Evolutionary conservation across 2,329 filamentous ascomycete genomes (phyloP).

Genomic region (Pseudogymnoascus sp.): DNA sequence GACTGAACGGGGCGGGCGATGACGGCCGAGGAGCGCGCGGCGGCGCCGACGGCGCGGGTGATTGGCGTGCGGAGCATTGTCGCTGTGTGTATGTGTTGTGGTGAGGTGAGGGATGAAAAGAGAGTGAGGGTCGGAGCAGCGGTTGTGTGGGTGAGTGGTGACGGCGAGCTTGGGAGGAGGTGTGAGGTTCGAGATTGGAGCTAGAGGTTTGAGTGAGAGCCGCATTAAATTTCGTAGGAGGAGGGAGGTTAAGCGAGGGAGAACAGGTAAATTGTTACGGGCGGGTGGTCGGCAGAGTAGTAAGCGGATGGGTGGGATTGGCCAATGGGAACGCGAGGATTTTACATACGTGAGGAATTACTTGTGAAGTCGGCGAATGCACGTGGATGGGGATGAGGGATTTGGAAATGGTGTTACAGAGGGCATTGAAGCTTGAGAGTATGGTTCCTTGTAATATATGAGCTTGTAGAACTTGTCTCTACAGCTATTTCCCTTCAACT

Average conservation of each 20-base stretch:
- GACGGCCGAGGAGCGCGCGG: slow-evolving; percentile 28
- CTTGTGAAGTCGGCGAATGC: background rate
- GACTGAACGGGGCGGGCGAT: slow-evolving; percentile 9
- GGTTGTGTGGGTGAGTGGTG: background rate
- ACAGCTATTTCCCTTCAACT: background rate
- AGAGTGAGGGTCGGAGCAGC: slow-evolving; percentile 8
- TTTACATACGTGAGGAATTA: background rate
- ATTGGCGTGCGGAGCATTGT: slow-evolving; percentile 29
- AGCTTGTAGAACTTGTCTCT: background rate
- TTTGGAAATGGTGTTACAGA: background rate
- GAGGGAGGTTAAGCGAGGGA: slow-evolving; percentile 7
- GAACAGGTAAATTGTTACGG: slow-evolving; percentile 3
- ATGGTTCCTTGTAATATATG: background rate
- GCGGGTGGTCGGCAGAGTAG: slow-evolving; percentile 5
- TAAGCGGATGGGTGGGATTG: background rate
- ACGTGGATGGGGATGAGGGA: background rate
- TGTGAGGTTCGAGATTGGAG: slow-evolving; percentile 4
- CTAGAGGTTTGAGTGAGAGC: slow-evolving; percentile 6
- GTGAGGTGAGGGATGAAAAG: slow-evolving; percentile 10
- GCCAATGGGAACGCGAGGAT: background rate
- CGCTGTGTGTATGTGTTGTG: slow-evolving; percentile 8
- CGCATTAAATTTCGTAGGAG: slow-evolving; percentile 9
- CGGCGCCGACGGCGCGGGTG: slow-evolving; percentile 42
- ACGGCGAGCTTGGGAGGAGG: background rate
- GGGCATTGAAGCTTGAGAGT: background rate